phyloP scores from a whole-genome alignment of 106 monocot genomes.

The Dactylorhiza incarnata region DNA sequence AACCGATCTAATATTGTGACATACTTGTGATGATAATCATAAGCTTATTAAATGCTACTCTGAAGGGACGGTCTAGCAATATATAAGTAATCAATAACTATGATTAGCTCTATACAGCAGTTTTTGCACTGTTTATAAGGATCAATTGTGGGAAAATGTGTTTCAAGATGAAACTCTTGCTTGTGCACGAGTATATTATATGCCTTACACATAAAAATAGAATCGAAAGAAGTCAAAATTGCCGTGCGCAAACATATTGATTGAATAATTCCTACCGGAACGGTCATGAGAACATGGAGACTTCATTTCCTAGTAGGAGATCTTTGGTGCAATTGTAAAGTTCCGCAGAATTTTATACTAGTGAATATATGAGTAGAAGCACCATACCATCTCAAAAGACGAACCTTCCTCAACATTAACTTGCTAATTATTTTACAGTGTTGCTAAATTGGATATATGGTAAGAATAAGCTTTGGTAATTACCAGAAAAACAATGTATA shows the following conservation, averaged over 20 bases:
- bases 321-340: no score
- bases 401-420: neutral
- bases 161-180: no score
- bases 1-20: neutral
- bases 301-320: no score
- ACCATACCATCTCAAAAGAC: neutral
- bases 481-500: constrained; percentile 1
- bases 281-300: no score
- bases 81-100: neutral
- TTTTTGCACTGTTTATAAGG: no score
- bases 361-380: neutral
- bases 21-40: neutral
- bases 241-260: no score
- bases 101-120: no score
- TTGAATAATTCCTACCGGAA: no score
- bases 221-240: neutral
- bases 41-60: neutral
- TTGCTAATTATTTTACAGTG: neutral
- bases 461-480: neutral
- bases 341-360: no score
- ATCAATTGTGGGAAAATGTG: no score
- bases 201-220: no score
- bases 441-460: neutral
- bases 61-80: neutral
- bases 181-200: no score